A percentile compares a stretch with the other conserved stretches of the same genome.
phyloP scores from a whole-genome alignment of 371 early-diverging fungal genomes.

The Mucor racemosus region DNA sequence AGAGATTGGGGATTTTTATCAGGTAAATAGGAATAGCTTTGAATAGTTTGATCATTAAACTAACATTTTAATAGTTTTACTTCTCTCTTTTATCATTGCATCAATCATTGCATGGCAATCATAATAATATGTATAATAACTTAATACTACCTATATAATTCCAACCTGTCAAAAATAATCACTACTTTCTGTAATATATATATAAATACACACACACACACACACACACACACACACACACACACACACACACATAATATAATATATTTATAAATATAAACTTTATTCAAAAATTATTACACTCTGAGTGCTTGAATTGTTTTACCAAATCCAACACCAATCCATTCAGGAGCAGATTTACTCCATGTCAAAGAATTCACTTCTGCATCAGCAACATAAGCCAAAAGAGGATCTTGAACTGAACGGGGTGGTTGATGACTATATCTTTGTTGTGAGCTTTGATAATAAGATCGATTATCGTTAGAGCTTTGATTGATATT shows the following conservation, averaged over 20 bases:
- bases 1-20: conserved; percentile 25
- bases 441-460: conserved; percentile 23
- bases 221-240: background rate
- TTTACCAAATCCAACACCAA: conserved; percentile 73
- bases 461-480: conserved; percentile 30
- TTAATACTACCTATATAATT: background rate
- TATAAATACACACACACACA: background rate
- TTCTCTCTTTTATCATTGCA: conserved; percentile 2
- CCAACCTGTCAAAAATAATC: background rate
- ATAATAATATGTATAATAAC: background rate
- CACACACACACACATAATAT: background rate
- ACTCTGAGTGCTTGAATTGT: conserved; percentile 68
- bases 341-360: conserved; percentile 71
- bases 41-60: background rate
- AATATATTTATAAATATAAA: background rate
- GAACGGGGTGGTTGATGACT: conserved; percentile 39
- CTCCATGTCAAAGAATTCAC: conserved; percentile 81
- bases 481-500: conserved; percentile 59
- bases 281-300: conserved; percentile 13
- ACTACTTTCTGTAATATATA: background rate
- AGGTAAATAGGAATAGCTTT: background rate
- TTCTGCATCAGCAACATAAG: conserved; percentile 70
- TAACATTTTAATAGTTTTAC: background rate
- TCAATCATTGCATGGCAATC: conserved; percentile 7
- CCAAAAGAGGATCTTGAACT: conserved; percentile 71